A percentile compares a stretch with the other conserved stretches of the same genome.
phyloP scores from a whole-genome alignment of 345 rosid species.

The Durio zibethinus region DNA sequence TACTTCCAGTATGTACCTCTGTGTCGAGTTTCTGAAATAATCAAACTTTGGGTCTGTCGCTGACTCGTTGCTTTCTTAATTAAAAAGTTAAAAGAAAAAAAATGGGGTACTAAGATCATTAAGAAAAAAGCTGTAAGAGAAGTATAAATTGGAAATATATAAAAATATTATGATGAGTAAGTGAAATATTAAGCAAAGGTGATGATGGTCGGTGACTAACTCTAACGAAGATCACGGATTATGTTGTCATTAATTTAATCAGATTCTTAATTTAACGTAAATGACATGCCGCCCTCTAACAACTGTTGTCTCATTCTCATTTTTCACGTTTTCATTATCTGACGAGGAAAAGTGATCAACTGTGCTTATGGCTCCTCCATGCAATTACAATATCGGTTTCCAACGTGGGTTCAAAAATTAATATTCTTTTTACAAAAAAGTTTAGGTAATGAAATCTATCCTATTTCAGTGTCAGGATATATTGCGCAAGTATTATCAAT shows the following conservation, averaged over 20 bases:
- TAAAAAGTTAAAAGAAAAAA: neutral
- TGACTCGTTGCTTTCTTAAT: neutral
- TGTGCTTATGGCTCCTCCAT: neutral
- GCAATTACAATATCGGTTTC: neutral
- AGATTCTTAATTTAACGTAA: neutral
- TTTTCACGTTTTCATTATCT: constrained; percentile 5
- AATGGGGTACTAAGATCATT: neutral
- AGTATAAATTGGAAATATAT: no score
- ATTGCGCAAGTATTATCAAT: no score
- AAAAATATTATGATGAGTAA: neutral
- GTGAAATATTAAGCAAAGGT: neutral
- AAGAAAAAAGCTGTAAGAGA: no score
- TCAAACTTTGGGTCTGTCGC: neutral
- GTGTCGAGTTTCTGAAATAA: neutral
- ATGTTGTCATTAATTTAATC: neutral
- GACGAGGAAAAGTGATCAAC: neutral
- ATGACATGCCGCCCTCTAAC: constrained; percentile 25
- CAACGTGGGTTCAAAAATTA: no score
- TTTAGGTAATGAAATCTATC: no score
- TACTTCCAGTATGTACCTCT: neutral
- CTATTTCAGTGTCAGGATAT: no score
- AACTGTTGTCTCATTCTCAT: constrained; percentile 28
- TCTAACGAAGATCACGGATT: constrained; percentile 17
- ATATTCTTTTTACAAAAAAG: no score
- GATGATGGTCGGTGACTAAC: constrained; percentile 21